These are phyloP conservation scores for Populus deltoides DNA, from an alignment of 345 rosid species.

Conservation along the genomic window DNA sequence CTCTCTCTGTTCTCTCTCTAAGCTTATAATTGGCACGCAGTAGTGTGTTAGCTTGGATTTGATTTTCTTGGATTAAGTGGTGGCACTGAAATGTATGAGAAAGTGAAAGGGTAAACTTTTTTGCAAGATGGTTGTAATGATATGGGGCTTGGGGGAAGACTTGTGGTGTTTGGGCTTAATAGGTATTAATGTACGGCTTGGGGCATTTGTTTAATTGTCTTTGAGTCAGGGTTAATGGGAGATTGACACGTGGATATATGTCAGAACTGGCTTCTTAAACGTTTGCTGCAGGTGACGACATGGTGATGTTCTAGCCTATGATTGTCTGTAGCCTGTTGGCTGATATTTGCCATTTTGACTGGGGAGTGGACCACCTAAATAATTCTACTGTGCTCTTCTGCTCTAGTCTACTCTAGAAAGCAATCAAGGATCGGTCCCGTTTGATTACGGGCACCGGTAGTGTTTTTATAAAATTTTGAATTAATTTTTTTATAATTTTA, in stretches of 20 bases:
- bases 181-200: slow-evolving; percentile 26
- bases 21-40: neutral
- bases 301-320: slow-evolving; percentile 29
- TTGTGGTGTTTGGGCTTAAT: slow-evolving; percentile 13
- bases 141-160: slow-evolving; percentile 17
- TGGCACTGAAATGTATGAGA: neutral
- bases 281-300: slow-evolving; percentile 27
- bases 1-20: neutral
- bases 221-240: neutral
- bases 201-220: slow-evolving; percentile 10
- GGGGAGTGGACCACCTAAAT: slow-evolving; percentile 3
- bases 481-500: no score
- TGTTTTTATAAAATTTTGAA: no score
- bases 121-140: neutral
- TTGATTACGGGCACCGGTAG: no score
- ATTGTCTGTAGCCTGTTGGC: slow-evolving; percentile 24
- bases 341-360: slow-evolving; percentile 20
- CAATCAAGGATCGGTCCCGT: no score
- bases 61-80: neutral
- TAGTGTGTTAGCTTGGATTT: neutral
- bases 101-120: neutral
- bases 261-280: slow-evolving; percentile 23
- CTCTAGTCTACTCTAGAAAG: neutral
- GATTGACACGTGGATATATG: slow-evolving; percentile 24
- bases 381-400: neutral